Conservation (phyloP, 495 filamentous ascomycete genomes). For the Chaetomium fimeti region DNA sequence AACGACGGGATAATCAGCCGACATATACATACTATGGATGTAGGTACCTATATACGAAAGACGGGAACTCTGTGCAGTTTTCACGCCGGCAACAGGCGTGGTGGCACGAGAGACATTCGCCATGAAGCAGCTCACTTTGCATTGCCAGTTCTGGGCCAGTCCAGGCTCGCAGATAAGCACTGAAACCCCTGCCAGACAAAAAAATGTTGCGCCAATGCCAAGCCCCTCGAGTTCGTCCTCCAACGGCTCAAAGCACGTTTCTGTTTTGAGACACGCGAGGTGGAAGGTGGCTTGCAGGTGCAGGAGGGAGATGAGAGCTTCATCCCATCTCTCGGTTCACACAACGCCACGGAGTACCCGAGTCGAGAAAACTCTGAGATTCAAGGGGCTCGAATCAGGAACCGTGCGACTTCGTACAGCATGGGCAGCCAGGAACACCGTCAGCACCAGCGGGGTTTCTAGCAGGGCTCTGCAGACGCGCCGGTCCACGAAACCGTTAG, state of each 20-base stretch:
- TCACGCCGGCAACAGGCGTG: neutral
- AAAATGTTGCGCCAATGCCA: constrained; percentile 4
- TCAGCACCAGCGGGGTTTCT: neutral
- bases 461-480: neutral
- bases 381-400: neutral
- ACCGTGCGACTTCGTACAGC: neutral
- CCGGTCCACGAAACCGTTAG: constrained; percentile 1
- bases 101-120: constrained; percentile 3
- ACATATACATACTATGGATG: no score
- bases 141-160: neutral
- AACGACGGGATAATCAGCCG: neutral
- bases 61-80: neutral
- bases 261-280: neutral
- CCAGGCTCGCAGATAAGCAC: constrained; percentile 1
- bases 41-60: no score
- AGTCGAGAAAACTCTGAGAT: neutral
- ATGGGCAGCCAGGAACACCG: neutral
- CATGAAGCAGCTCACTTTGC: neutral
- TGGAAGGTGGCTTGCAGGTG: constrained; percentile 4
- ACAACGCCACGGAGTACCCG: neutral
- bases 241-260: constrained; percentile 3
- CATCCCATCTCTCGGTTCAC: neutral
- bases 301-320: neutral
- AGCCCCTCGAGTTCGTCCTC: neutral
- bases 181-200: neutral